Evolutionary conservation across 257 asterid species (phyloP).

Genomic region (Solanum neorickii): DNA sequence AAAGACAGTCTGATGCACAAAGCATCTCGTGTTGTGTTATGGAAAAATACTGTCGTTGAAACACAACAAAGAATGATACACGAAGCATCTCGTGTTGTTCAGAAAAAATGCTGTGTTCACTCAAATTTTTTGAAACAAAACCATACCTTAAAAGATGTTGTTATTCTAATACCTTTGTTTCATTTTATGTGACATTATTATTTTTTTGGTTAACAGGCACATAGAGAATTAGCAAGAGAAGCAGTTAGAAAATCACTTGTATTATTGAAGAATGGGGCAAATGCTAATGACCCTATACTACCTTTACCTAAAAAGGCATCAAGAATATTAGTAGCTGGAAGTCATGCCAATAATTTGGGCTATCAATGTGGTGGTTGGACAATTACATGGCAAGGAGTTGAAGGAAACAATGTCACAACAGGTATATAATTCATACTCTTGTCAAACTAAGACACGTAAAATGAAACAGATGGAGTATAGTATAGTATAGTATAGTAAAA

Average conservation of each 20-base stretch:
- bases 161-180: neutral
- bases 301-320: constrained; percentile 37
- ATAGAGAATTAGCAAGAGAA: constrained; percentile 43
- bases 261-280: constrained; percentile 34
- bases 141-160: neutral
- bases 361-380: constrained; percentile 56
- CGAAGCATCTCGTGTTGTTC: neutral
- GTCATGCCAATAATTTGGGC: constrained; percentile 41
- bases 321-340: constrained; percentile 39
- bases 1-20: no score
- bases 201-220: constrained; percentile 2
- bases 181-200: neutral
- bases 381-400: constrained; percentile 40
- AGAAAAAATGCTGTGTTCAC: neutral
- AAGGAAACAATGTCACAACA: constrained; percentile 22
- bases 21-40: neutral
- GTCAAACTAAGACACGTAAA: neutral
- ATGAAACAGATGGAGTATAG: neutral
- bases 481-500: neutral
- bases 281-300: constrained; percentile 17
- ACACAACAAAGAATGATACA: neutral
- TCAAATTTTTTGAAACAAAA: neutral
- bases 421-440: constrained; percentile 2
- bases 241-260: constrained; percentile 51
- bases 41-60: neutral